Percentiles rank a stretch among this genome's conserved stretches.
These are phyloP conservation scores for Scenedesmus sp. DNA, from an alignment of 163 green algal species.

Conservation along the genomic window DNA sequence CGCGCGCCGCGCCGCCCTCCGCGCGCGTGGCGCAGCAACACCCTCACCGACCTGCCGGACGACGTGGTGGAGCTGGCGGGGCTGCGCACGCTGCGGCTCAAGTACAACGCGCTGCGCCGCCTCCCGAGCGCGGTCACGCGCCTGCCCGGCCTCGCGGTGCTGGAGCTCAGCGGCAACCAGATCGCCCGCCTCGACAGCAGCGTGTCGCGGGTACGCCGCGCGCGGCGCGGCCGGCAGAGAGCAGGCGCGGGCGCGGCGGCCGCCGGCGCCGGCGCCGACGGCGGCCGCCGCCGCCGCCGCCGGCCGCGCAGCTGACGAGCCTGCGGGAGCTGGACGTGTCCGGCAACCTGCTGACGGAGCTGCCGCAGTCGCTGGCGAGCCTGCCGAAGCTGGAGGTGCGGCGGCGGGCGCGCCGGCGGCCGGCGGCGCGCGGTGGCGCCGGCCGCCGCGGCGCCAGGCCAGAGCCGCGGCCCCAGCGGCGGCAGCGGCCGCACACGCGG, in stretches of 20 bases:
- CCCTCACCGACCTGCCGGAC: slow-evolving; percentile 68
- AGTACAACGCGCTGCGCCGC: slow-evolving; percentile 75
- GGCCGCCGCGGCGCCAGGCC: background rate
- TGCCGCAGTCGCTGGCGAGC: slow-evolving; percentile 59
- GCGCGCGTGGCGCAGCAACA: slow-evolving; percentile 57
- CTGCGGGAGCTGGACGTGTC: slow-evolving; percentile 74
- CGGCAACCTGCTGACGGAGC: slow-evolving; percentile 67
- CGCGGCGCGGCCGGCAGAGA: background rate
- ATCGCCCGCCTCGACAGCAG: slow-evolving; percentile 63
- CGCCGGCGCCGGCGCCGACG: background rate
- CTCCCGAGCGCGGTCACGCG: slow-evolving; percentile 53
- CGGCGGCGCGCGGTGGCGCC: no score
- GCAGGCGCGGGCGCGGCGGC: background rate
- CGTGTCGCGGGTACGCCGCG: slow-evolving; percentile 33
- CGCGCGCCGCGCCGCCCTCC: background rate
- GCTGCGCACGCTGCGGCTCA: slow-evolving; percentile 66
- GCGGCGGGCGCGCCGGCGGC: no score
- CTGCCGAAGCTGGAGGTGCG: slow-evolving; percentile 71
- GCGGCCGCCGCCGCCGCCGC: background rate
- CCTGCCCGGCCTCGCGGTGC: slow-evolving; percentile 59
- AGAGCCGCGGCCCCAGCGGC: background rate
- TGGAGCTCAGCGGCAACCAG: slow-evolving; percentile 79
- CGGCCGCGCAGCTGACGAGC: slow-evolving; percentile 33
- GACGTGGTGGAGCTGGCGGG: slow-evolving; percentile 63
- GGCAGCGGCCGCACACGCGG: background rate